phyloP scores from a whole-genome alignment of 495 filamentous ascomycete genomes.

The Aspergillus steynii region DNA sequence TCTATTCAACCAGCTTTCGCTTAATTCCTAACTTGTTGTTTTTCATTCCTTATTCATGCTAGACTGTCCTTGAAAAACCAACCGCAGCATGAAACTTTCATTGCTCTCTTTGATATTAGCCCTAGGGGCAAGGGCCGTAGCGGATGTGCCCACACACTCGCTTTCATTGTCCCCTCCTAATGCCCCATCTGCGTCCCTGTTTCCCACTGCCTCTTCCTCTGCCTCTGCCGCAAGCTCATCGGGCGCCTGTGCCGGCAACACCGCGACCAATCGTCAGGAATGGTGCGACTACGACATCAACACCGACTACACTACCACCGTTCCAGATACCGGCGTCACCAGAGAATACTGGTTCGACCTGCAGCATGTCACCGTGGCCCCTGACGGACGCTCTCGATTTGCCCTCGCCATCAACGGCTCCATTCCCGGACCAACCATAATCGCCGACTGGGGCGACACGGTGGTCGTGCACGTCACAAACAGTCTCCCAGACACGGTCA shows the following conservation, averaged over 20 bases:
- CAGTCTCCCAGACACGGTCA: constrained; percentile 65
- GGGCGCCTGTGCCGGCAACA: constrained; percentile 35
- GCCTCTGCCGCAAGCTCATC: not conserved
- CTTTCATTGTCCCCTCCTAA: not conserved
- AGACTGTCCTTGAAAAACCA: too few species aligned
- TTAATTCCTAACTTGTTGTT: too few species aligned
- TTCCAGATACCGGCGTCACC: constrained; percentile 41
- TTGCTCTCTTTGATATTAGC: too few species aligned
- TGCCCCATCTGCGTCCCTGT: constrained; percentile 1
- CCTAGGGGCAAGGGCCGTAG: too few species aligned
- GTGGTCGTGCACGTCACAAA: constrained; percentile 71
- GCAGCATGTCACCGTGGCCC: constrained; percentile 59
- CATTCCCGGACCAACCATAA: constrained; percentile 58
- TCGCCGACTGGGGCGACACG: constrained; percentile 66
- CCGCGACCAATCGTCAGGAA: constrained; percentile 34
- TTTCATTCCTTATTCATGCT: too few species aligned
- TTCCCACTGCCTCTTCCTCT: not conserved
- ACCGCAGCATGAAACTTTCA: too few species aligned
- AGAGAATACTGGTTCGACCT: constrained; percentile 37
- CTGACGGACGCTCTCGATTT: constrained; percentile 64
- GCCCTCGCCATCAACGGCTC: constrained; percentile 75
- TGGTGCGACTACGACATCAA: constrained; percentile 53
- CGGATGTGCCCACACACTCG: too few species aligned
- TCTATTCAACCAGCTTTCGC: too few species aligned
- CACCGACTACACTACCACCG: constrained; percentile 52